Evolutionary conservation across 1,284 basidiomycete genomes (phyloP).

Genomic region (Cryptococcus floricola): DNA sequence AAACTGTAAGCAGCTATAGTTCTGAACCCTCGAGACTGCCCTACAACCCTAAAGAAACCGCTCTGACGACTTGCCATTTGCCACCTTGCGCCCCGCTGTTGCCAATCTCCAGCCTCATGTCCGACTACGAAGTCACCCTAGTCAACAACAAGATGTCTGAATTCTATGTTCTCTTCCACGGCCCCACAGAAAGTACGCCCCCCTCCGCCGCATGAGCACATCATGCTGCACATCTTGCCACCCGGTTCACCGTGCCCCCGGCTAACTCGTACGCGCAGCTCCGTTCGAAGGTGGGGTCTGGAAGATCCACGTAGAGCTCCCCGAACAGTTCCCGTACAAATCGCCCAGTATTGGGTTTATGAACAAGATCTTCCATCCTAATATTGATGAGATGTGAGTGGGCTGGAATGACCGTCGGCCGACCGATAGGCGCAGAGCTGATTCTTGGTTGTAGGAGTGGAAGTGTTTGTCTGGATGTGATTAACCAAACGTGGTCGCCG

Average conservation of each 20-base stretch:
- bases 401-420: constrained; percentile 9
- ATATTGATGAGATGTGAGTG: constrained; percentile 91
- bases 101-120: constrained; percentile 69
- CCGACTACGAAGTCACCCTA: constrained; percentile 92
- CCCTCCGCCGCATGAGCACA: neutral
- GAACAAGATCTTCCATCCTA: constrained; percentile 99
- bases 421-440: constrained; percentile 1
- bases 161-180: constrained; percentile 94
- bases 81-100: constrained; percentile 1
- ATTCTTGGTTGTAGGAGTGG: constrained; percentile 62
- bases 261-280: constrained; percentile 55
- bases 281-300: constrained; percentile 94
- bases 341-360: constrained; percentile 94
- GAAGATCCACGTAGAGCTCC: constrained; percentile 99
- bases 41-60: neutral
- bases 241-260: neutral
- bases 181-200: constrained; percentile 84
- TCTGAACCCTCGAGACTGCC: neutral
- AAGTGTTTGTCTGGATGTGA: constrained; percentile 92
- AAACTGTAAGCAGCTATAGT: constrained; percentile 68
- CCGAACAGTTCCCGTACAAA: constrained; percentile 98
- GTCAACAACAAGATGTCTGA: constrained; percentile 99
- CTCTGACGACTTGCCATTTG: constrained; percentile 10
- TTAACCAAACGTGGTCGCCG: constrained; percentile 98
- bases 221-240: neutral